Conservation (phyloP, 208 protist species). For the Novymonas esmeraldas region DNA sequence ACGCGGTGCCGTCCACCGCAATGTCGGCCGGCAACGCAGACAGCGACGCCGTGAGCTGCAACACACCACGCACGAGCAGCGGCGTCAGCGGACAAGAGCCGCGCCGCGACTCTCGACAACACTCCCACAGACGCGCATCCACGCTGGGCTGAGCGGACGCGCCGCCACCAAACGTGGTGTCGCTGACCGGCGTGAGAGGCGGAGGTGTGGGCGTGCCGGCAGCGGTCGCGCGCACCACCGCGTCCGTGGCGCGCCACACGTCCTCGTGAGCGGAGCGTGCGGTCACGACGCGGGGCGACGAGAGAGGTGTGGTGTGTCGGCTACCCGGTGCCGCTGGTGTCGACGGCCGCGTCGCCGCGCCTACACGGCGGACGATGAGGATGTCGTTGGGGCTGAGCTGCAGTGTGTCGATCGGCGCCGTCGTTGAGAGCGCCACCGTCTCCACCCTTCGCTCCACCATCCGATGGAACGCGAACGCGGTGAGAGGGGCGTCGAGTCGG, state of each 20-base stretch:
- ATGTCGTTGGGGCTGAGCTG: conserved; percentile 33
- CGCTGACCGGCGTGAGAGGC: no score
- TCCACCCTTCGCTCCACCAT: conserved; percentile 30
- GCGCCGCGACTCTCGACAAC: no score
- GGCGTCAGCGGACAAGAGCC: no score
- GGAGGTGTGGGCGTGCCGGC: no score
- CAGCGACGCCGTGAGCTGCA: not conserved
- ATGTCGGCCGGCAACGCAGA: not conserved
- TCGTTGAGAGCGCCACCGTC: conserved; percentile 24
- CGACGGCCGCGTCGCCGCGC: not conserved
- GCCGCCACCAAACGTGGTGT: no score
- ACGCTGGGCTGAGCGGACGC: not conserved
- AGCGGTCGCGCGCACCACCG: no score
- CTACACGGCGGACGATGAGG: conserved; percentile 27
- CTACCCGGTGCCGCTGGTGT: no score
- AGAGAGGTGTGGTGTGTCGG: no score
- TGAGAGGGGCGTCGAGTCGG: conserved; percentile 11
- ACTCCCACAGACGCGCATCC: no score
- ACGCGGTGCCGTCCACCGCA: not conserved
- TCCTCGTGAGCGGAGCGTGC: no score
- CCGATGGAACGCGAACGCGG: conserved; percentile 30
- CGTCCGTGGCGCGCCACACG: no score
- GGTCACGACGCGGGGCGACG: no score
- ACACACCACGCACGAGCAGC: not conserved
- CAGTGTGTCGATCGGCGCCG: conserved; percentile 15